Percentiles rank a stretch among this genome's conserved stretches.
Evolutionary conservation across 805 yeast species (phyloP).

Genomic region (Zygotorulaspora danielsina): DNA sequence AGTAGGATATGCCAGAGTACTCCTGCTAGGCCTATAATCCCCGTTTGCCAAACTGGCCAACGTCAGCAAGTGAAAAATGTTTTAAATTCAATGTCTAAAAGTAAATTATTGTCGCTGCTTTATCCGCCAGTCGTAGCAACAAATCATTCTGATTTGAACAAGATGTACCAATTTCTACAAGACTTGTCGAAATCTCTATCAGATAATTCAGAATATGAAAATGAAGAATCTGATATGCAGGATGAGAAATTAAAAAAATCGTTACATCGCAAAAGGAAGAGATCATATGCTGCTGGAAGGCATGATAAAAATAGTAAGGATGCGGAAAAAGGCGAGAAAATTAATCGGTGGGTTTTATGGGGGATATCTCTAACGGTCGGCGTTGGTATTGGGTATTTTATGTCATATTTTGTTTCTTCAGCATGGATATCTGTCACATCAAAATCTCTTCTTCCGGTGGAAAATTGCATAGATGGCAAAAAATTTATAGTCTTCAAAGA

Average conservation of each 20-base stretch:
- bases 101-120: slow-evolving; percentile 21
- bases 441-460: slow-evolving; percentile 10
- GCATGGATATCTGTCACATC: slow-evolving; percentile 13
- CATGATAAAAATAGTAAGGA: slow-evolving; percentile 8
- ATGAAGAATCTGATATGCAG: slow-evolving; percentile 10
- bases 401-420: slow-evolving; percentile 23
- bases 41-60: slow-evolving; percentile 31
- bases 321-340: slow-evolving; percentile 6
- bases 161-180: slow-evolving; percentile 21
- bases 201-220: slow-evolving; percentile 14
- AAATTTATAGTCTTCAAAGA: slow-evolving; percentile 15
- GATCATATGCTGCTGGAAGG: slow-evolving; percentile 6
- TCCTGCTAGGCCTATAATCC: slow-evolving; percentile 22
- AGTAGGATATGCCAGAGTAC: slow-evolving; percentile 23
- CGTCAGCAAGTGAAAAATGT: slow-evolving; percentile 26
- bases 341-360: slow-evolving; percentile 24
- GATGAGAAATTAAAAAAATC: slow-evolving; percentile 8
- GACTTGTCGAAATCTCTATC: slow-evolving; percentile 15
- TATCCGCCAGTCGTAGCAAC: slow-evolving; percentile 26
- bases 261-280: slow-evolving; percentile 11
- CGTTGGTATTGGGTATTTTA: slow-evolving; percentile 31
- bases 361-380: slow-evolving; percentile 31
- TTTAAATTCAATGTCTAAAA: slow-evolving; percentile 21
- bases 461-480: slow-evolving; percentile 7
- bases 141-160: slow-evolving; percentile 22